phyloP scores from a whole-genome alignment of 1,284 basidiomycete genomes.

The Fomitopsis schrenkii region DNA sequence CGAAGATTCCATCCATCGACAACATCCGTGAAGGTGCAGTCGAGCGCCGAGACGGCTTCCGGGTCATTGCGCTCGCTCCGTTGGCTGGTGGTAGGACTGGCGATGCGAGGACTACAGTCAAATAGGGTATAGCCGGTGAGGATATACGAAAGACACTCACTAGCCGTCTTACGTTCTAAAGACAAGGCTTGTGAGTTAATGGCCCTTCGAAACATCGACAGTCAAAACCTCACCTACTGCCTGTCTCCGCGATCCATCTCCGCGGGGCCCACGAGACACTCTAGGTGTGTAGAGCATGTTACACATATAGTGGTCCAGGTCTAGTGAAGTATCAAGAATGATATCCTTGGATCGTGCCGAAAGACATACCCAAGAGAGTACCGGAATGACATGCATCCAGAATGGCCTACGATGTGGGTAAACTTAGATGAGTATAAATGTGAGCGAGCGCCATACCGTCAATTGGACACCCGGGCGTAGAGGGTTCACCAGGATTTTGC shows the following conservation, averaged over 20 bases:
- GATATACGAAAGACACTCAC: neutral
- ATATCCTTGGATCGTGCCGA: neutral
- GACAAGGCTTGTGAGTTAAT: neutral
- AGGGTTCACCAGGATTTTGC: slow-evolving; percentile 3
- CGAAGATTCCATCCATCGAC: neutral
- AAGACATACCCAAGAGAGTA: slow-evolving; percentile 7
- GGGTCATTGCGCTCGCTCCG: neutral
- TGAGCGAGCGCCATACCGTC: neutral
- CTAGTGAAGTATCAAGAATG: neutral
- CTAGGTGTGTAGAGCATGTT: neutral
- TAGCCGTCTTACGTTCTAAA: neutral
- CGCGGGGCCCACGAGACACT: neutral
- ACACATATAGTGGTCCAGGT: neutral
- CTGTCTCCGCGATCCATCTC: neutral
- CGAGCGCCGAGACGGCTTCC: neutral
- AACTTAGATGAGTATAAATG: neutral
- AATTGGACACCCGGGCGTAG: neutral
- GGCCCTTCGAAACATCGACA: neutral
- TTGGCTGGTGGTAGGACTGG: neutral
- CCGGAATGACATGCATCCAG: slow-evolving; percentile 10
- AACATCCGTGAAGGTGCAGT: neutral
- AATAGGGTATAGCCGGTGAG: neutral
- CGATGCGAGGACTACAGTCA: neutral
- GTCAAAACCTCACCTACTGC: neutral
- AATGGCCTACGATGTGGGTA: neutral